Base-by-base conservation (phyloP, 495 filamentous ascomycete genomes). In the Arthonia radiata region DNA sequence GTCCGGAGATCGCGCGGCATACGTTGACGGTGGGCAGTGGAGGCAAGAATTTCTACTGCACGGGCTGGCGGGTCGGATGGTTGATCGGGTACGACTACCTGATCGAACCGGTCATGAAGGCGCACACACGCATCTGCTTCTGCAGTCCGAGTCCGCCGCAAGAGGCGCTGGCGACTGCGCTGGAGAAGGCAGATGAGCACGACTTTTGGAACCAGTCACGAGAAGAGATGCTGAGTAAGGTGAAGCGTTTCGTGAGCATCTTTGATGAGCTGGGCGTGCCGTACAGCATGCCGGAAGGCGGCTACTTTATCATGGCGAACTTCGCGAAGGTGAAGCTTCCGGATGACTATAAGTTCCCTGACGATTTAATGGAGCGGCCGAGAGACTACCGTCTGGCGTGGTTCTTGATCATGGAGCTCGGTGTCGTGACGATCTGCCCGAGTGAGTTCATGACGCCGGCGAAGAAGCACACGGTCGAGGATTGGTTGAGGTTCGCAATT, bases 21-120 rank as follows among this genome's bases (percentile, higher is more conserved):
- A 97, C 86, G 11, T 50, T 97, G 18, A 93, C 83, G 2, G 86
- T 93, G 22, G 83, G 89, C 16, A 89, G 77, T 2, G 86, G 78
- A 4, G 86, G 86, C 31, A 97, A 97, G 55, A 89, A 86, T 48
- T 97, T 97, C 52, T 94, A 97, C 39, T 74, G 73, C 25, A 97
- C 86, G 0, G 86, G 86, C 19, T 97, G 86, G 86, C 68, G 86
- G 28, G 89, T 94, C 2, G 10, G 23, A 23, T 97, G 80, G 65
- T 56, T 97, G 10, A 89, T 93, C 34, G 86, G 86, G 1, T 79
- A 76, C 2, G 62, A 75, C 12, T 61, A 83, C 28, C 54, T 97
- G 24, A 86, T 93, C 56, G 77, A 83, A 46, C 79, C 93, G 44
- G 83, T 90, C 19, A 61, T 71, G 11, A 79, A 76, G 15, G 86